These are phyloP conservation scores for Wickerhamomyces queroliae DNA, from an alignment of 805 yeast genomes.

Conservation along the genomic window DNA sequence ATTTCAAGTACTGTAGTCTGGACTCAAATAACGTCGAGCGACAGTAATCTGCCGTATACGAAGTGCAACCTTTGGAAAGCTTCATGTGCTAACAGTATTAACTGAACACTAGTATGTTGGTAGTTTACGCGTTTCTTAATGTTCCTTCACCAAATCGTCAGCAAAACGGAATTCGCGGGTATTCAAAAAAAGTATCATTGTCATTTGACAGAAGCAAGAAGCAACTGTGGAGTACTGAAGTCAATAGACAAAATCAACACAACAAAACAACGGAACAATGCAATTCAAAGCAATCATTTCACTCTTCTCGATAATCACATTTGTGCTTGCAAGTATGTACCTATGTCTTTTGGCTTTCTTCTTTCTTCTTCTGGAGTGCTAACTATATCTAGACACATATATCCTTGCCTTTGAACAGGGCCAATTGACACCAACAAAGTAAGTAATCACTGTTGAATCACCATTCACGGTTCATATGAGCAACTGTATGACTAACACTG, in stretches of 20 bases:
- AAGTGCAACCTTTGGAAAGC: too few relatives aligned
- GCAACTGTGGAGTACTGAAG: not conserved
- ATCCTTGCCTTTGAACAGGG: constrained; percentile 23
- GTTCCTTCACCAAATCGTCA: too few relatives aligned
- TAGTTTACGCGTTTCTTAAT: too few relatives aligned
- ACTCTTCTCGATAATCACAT: constrained; percentile 1
- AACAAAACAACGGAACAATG: not conserved
- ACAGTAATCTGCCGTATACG: too few relatives aligned
- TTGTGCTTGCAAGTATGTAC: constrained; percentile 5
- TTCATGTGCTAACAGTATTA: too few relatives aligned
- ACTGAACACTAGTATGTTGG: too few relatives aligned
- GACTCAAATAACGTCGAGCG: too few relatives aligned
- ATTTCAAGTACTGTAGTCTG: too few relatives aligned
- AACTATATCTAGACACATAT: constrained; percentile 14
- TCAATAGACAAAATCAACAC: not conserved
- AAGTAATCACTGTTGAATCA: constrained; percentile 1
- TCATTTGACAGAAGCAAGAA: not conserved
- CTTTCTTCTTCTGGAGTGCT: not conserved
- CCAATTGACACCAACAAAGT: constrained; percentile 20
- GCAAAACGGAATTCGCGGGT: too few relatives aligned
- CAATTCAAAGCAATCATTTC: not conserved
- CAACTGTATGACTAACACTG: not conserved
- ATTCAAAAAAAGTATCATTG: not conserved
- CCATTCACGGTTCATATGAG: not conserved
- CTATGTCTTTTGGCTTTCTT: not conserved